Base-by-base conservation (phyloP, 1,139 yeast genomes). In the Insectozyma bohioensis region DNA sequence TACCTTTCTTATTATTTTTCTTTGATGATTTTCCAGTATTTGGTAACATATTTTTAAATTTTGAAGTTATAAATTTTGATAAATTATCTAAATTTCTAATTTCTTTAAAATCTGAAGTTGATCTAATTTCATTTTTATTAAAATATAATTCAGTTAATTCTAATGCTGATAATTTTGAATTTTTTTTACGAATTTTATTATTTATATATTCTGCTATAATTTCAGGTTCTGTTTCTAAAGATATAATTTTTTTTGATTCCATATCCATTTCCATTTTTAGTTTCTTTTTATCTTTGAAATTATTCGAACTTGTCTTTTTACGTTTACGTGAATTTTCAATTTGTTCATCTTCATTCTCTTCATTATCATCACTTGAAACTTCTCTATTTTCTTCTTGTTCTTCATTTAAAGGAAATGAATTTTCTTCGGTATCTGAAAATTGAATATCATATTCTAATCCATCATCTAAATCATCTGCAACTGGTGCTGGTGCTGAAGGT, bases 401-500 rank as follows among this genome's bases (percentile, higher is more conserved):
- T 12, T 36, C 43, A 31, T 44, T 11, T 22, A 32, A 43, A 3
- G 43, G 13, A 6, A 33, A 45, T 10, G 44, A 36, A 12, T 41
- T 46, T 14, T 36, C 42, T 28, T 41, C 47, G 21, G 33, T 28
- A 12, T 40, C 52, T 12, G 48, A 40, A 22, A 61, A 54, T 14
- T 69, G 80, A 19, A 72, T 64, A 1, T 66, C 66, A 49, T 79
- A 80, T 11, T 64, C 81, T 28, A 82, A 65, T 2, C 85, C 86
- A 51, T 82, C 90, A 34, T 80, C 85, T 30, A 82, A 61, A 40
- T 80, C 87, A 49, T 83, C 90, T 2, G 33, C 51, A n/a, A 33
- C 31, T 22, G 43, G 27, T 20, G 26, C 25, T 15, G 19, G 24
- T 14, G 8, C 30, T 28, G 6, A 8, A 12, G 31, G 12, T 8